Conservation (phyloP, 805 yeast species). For the Priceomyces medius region DNA sequence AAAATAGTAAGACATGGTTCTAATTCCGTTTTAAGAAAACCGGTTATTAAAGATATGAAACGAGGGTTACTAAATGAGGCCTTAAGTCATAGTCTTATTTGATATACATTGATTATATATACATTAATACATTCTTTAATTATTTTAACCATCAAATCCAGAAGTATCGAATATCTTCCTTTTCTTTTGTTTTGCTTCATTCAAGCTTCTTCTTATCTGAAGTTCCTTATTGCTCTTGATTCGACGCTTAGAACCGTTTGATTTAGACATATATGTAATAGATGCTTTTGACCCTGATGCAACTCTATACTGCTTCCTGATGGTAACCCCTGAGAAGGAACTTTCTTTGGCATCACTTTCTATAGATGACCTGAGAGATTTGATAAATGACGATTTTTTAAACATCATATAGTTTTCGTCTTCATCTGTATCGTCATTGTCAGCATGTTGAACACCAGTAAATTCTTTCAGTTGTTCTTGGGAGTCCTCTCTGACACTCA, state of each 20-base stretch:
- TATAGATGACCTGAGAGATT: constrained; percentile 43
- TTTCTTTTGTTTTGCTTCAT: constrained; percentile 17
- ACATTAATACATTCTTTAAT: constrained; percentile 3
- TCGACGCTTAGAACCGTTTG: constrained; percentile 21
- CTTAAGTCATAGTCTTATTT: constrained; percentile 20
- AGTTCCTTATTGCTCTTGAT: constrained; percentile 26
- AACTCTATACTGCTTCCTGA: constrained; percentile 52
- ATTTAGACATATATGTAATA: constrained; percentile 51
- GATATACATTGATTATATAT: constrained; percentile 8
- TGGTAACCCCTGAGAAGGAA: constrained; percentile 49
- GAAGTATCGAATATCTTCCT: constrained; percentile 18
- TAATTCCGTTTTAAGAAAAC: constrained; percentile 34
- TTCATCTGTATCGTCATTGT: constrained; percentile 25
- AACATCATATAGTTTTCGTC: constrained; percentile 36
- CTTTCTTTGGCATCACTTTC: constrained; percentile 32
- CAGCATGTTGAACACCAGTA: constrained; percentile 5
- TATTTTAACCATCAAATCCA: constrained; percentile 18
- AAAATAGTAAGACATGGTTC: constrained; percentile 44
- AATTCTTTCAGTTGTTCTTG: constrained; percentile 14
- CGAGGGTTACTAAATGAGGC: constrained; percentile 51
- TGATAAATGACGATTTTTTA: constrained; percentile 46
- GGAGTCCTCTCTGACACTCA: constrained; percentile 20
- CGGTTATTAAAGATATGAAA: constrained; percentile 41
- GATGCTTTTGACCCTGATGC: constrained; percentile 59
- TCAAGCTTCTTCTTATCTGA: constrained; percentile 25